phyloP scores from a whole-genome alignment of 768 basidiomycete species.

The Agrocybe pediades region DNA sequence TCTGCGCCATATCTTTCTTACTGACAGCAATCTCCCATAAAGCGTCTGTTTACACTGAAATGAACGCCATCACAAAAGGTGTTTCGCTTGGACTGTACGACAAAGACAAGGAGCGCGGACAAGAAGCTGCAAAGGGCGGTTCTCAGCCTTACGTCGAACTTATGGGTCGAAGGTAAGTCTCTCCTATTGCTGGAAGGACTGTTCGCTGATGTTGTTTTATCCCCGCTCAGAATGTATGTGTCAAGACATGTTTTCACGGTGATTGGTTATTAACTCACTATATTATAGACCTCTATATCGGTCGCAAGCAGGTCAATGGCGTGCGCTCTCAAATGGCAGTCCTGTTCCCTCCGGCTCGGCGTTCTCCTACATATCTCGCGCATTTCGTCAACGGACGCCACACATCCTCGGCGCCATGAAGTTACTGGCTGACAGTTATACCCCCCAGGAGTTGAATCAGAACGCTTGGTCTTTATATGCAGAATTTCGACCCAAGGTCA shows the following conservation, averaged over 20 bases:
- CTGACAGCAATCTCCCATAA: neutral
- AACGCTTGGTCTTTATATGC: slow-evolving; percentile 81
- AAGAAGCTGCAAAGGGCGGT: slow-evolving; percentile 55
- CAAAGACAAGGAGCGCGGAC: slow-evolving; percentile 49
- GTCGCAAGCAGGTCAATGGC: slow-evolving; percentile 71
- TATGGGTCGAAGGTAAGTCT: slow-evolving; percentile 56
- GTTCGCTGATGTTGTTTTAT: too few species aligned
- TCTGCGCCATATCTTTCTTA: neutral
- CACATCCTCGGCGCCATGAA: slow-evolving; percentile 77
- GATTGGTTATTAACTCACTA: neutral
- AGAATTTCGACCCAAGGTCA: slow-evolving; percentile 81
- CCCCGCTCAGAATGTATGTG: too few species aligned
- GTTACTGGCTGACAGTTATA: slow-evolving; percentile 63
- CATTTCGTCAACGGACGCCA: slow-evolving; percentile 80
- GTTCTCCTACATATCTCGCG: slow-evolving; percentile 79
- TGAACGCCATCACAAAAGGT: slow-evolving; percentile 88
- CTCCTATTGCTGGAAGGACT: too few species aligned
- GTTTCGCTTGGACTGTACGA: slow-evolving; percentile 80
- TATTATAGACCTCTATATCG: slow-evolving; percentile 73
- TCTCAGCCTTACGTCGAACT: slow-evolving; percentile 86
- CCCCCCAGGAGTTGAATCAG: slow-evolving; percentile 57
- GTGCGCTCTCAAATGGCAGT: slow-evolving; percentile 72
- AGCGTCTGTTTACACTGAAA: slow-evolving; percentile 91
- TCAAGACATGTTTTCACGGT: too few species aligned
- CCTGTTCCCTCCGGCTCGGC: slow-evolving; percentile 75